Percentiles rank a stretch among this genome's conserved stretches.
Evolutionary conservation across 2,329 filamentous ascomycete genomes (phyloP).

Genomic region (Nigrograna mackinnonii): DNA sequence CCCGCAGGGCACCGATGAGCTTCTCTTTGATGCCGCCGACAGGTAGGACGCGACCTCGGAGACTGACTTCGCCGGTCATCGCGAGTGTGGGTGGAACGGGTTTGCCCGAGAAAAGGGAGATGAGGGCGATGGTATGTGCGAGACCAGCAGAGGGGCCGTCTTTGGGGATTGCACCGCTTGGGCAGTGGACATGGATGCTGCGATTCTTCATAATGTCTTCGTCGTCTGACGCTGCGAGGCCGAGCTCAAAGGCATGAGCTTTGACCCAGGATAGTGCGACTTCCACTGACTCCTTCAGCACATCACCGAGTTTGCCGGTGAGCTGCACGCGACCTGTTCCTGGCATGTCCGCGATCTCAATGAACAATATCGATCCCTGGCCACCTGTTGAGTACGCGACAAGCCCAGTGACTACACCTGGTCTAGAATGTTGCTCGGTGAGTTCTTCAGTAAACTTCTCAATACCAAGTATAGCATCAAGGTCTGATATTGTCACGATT

Average conservation of each 20-base stretch:
- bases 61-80: slow-evolving; percentile 83
- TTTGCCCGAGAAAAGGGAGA: slow-evolving; percentile 85
- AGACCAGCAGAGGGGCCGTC: slow-evolving; percentile 84
- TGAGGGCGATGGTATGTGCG: slow-evolving; percentile 89
- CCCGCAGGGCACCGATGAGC: slow-evolving; percentile 88
- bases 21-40: slow-evolving; percentile 99
- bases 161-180: slow-evolving; percentile 92
- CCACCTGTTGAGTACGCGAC: slow-evolving; percentile 93
- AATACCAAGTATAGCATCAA: slow-evolving; percentile 89
- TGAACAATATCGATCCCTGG: slow-evolving; percentile 96
- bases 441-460: slow-evolving; percentile 96
- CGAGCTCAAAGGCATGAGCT: slow-evolving; percentile 88
- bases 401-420: slow-evolving; percentile 92
- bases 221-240: slow-evolving; percentile 75
- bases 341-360: slow-evolving; percentile 97
- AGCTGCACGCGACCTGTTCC: slow-evolving; percentile 90
- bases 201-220: slow-evolving; percentile 96
- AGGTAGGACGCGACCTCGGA: slow-evolving; percentile 87
- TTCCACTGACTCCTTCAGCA: slow-evolving; percentile 95
- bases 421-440: slow-evolving; percentile 77
- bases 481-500: slow-evolving; percentile 73
- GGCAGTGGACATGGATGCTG: slow-evolving; percentile 94
- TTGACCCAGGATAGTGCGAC: slow-evolving; percentile 98
- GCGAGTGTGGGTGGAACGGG: slow-evolving; percentile 88
- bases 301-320: slow-evolving; percentile 93